Evolutionary conservation across 441 rosid genomes (phyloP).

Genomic region (Erysimum cheiri): DNA sequence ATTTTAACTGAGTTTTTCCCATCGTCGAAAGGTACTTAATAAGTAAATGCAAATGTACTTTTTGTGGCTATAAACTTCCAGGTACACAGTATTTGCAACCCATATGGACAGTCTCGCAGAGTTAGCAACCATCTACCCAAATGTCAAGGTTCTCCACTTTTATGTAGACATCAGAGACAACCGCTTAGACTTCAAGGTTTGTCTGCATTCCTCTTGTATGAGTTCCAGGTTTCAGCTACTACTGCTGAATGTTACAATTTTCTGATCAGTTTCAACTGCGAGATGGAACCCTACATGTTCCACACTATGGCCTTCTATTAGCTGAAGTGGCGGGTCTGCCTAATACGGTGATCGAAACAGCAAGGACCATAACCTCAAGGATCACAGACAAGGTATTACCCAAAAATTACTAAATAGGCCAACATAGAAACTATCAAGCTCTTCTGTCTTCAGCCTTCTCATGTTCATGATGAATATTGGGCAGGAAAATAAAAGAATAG

Average conservation of each 20-base stretch:
- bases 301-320: constrained; percentile 86
- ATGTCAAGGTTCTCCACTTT: constrained; percentile 87
- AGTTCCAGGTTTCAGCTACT: constrained; percentile 15
- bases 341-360: constrained; percentile 77
- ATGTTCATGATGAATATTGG: not conserved
- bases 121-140: constrained; percentile 88
- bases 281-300: constrained; percentile 79
- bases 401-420: not conserved
- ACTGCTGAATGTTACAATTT: constrained; percentile 21
- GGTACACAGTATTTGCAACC: constrained; percentile 92
- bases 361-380: constrained; percentile 72
- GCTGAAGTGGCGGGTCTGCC: constrained; percentile 97
- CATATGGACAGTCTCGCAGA: constrained; percentile 93
- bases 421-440: not conserved
- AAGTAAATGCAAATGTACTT: constrained; percentile 20
- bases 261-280: constrained; percentile 73
- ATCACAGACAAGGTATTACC: constrained; percentile 63
- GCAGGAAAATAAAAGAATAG: constrained; percentile 78
- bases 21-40: not conserved
- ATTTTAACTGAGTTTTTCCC: constrained; percentile 11
- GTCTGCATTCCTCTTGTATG: constrained; percentile 16
- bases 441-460: not conserved
- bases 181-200: constrained; percentile 94
- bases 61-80: constrained; percentile 44
- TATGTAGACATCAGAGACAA: constrained; percentile 72